These are phyloP conservation scores for Chrysoporthe austroafricana DNA, from an alignment of 2,329 filamentous ascomycete species.

Conservation along the genomic window DNA sequence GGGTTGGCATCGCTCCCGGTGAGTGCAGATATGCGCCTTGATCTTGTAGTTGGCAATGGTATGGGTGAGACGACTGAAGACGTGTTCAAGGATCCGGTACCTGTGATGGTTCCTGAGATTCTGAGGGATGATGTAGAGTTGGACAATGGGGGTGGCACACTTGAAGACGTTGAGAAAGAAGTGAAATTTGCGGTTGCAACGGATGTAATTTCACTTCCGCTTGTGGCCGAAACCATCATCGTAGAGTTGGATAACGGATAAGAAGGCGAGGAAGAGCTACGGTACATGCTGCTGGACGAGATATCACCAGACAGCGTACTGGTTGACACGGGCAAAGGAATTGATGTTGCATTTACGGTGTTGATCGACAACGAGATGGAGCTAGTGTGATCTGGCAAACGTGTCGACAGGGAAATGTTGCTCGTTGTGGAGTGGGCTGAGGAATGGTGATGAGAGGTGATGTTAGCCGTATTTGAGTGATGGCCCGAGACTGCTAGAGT, in stretches of 20 bases:
- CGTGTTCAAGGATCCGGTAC: neutral
- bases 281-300: neutral
- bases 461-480: neutral
- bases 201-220: neutral
- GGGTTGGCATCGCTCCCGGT: neutral
- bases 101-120: neutral
- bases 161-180: neutral
- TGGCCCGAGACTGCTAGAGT: neutral
- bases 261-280: neutral
- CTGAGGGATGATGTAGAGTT: neutral
- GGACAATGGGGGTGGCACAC: neutral
- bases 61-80: neutral
- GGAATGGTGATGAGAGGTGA: neutral
- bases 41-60: neutral
- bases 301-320: neutral
- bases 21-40: neutral
- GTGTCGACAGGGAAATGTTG: neutral
- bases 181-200: neutral
- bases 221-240: neutral
- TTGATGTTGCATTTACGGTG: neutral
- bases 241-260: conserved; percentile 1
- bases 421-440: neutral
- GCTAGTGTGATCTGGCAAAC: neutral
- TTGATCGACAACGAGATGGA: neutral
- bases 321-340: neutral